Base-by-base conservation (phyloP, 1,284 basidiomycete genomes). In the Rugiboletus extremiorientalis region DNA sequence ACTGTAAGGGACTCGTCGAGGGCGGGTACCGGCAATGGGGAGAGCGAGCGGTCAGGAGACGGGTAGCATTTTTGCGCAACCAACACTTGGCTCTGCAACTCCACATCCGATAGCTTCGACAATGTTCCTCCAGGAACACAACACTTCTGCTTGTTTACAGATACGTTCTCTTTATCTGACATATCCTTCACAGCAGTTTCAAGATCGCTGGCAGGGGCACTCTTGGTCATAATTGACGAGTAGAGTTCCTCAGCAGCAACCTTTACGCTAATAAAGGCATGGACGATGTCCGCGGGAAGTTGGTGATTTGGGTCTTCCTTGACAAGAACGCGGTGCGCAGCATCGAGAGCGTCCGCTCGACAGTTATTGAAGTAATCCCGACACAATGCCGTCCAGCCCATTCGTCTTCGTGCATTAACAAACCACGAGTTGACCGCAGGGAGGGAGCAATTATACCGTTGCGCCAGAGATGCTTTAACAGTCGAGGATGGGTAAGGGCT, bases 351-450 rank as follows among this genome's bases (percentile, higher is more conserved):
- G 0, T 76, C 70, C 0, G 59, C 62, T 12, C 76, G 70, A 30
- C 74, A 73, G 10, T 75, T 75, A 0, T 58, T 33, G 56, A 80
- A 84, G 7, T 60, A 55, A 2, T 63, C 56, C 33, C 71, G 75
- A 10, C 74, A 73, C 1, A 83, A 52, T 0, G 55, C 43, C 3
- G 76, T 80, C 82, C 82, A 84, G 0, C 81, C 81, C 5, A 82
- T 82, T 0, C 79, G 73, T 14, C 76, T 72, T 0, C 82, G 70
- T 3, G 69, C 69, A 31, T 77, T 77, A 14, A 70, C 63, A 44
- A 84, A 84, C 82, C 81, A 84, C 0, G 68, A 64, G 52, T 75
- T 75, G 22, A 84, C 62, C 6, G 76, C 70, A 33, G 72, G 75
- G 1, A 71, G 16, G 0, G 70, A 23, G 2, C 60, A 68, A 2